Evolutionary conservation across 2,329 filamentous ascomycete genomes (phyloP), one percentile per base, ranked within the genome.

Genomic region (Clonostachys chloroleuca): DNA sequence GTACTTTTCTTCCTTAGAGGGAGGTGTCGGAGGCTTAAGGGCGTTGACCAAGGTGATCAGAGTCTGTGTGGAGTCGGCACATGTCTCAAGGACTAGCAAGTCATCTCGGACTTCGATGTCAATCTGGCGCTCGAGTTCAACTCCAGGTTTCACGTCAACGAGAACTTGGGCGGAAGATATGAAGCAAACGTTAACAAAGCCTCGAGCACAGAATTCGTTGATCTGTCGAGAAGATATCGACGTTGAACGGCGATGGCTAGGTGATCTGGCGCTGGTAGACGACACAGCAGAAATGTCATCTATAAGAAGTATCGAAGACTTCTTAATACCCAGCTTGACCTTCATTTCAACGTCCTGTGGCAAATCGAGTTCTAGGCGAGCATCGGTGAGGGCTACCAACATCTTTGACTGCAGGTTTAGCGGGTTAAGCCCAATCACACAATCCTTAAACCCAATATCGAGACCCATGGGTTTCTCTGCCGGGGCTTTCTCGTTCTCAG

Each of bases 61-160:
- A 0, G 94, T 99, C 63, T 96, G 91, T 0, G 91, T 97, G 2
- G 94, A 99, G 66, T 99, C 94, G 33, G 94, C 94, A 59, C 95
- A 99, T 1, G 92, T 95, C 65, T 99, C 94, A 7, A 99, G 70
- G 34, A 99, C 85, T 46, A 99, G 75, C 2, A 99, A 75, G 53
- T 95, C 87, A 58, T 96, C 92, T 51, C 83, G 83, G 42, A 97
- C 71, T 52, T 95, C 89, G 2, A 96, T 76, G 54, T 94, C 86
- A 13, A 96, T 66, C 39, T 82, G 79, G 52, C 84, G 86, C 33
- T 83, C 75, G 1, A 76, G 80, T 35, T 83, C 77, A 5, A 54
- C 47, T 2, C 72, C 71, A 3, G 73, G 73, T 18, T 73, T 68
- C 12, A 92, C 72, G 42, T 81, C 79, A 3, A 94, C 74, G 3